Percentiles rank a stretch among this genome's conserved stretches.
These are phyloP conservation scores for Ilyonectria destructans DNA, from an alignment of 2,329 filamentous ascomycete species.

Conservation along the genomic window DNA sequence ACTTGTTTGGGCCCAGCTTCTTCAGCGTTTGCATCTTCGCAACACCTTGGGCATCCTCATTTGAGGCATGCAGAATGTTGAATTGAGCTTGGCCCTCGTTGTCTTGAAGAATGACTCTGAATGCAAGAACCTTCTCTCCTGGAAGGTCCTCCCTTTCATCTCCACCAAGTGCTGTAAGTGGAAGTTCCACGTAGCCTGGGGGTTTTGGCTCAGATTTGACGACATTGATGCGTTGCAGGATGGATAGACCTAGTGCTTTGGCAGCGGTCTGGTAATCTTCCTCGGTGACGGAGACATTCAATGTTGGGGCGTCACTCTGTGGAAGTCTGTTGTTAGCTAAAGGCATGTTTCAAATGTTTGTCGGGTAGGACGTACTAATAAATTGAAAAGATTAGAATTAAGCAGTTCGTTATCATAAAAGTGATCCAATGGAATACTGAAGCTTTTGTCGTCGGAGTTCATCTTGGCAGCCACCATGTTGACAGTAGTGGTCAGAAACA, in stretches of 20 bases:
- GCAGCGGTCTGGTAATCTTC: neutral
- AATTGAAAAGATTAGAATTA: neutral
- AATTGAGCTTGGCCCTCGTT: constrained; percentile 14
- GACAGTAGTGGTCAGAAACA: constrained; percentile 28
- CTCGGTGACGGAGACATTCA: neutral
- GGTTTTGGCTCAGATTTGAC: neutral
- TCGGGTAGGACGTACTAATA: constrained; percentile 2
- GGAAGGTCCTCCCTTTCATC: neutral
- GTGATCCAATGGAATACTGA: constrained; percentile 5
- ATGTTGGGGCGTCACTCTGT: neutral
- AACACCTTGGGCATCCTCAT: constrained; percentile 23
- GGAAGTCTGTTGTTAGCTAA: neutral
- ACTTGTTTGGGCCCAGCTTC: neutral
- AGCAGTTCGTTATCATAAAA: constrained; percentile 13
- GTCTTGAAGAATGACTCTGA: neutral
- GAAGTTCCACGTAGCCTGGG: neutral
- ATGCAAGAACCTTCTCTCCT: neutral
- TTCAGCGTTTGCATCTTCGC: constrained; percentile 15
- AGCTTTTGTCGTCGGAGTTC: neutral
- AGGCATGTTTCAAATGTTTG: no score
- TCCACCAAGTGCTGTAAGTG: neutral
- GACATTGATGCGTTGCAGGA: neutral
- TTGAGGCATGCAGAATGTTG: constrained; percentile 16
- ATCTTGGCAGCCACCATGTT: constrained; percentile 7
- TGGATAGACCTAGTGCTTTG: neutral